These are phyloP conservation scores for Mycena capillaripes DNA, from an alignment of 768 basidiomycete species.

Conservation along the genomic window DNA sequence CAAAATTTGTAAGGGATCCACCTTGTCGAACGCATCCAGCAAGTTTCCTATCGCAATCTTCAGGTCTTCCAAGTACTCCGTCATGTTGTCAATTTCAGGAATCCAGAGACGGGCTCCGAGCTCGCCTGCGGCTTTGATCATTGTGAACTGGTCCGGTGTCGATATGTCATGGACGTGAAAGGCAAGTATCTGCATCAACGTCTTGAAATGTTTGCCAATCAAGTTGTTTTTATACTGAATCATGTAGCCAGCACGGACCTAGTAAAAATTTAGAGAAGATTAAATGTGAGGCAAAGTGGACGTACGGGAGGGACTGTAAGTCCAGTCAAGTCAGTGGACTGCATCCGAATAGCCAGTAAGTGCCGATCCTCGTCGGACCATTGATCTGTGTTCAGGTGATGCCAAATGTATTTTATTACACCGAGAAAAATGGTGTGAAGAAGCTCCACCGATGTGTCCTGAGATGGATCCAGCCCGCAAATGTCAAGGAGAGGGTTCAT, in stretches of 20 bases:
- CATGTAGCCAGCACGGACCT: conserved; percentile 46
- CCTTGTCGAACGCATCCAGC: conserved; percentile 46
- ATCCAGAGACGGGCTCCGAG: conserved; percentile 51
- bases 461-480: not conserved
- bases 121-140: conserved; percentile 39
- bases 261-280: too few species aligned
- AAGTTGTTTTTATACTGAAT: conserved; percentile 50
- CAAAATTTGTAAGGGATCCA: conserved; percentile 51
- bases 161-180: conserved; percentile 49
- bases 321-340: conserved; percentile 40
- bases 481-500: not conserved
- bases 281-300: too few species aligned
- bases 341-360: conserved; percentile 44
- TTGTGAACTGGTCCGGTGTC: conserved; percentile 33
- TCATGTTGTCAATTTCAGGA: conserved; percentile 44
- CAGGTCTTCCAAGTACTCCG: conserved; percentile 43
- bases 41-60: conserved; percentile 46
- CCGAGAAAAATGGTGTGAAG: not conserved
- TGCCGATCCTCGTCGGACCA: conserved; percentile 41
- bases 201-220: conserved; percentile 54
- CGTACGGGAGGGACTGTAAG: conserved; percentile 3
- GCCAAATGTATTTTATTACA: conserved; percentile 48
- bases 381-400: conserved; percentile 20
- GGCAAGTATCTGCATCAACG: conserved; percentile 43
- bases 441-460: not conserved